Evolutionary conservation across 2,329 filamentous ascomycete species (phyloP).

Genomic region (Aspergillus thermomutatus): DNA sequence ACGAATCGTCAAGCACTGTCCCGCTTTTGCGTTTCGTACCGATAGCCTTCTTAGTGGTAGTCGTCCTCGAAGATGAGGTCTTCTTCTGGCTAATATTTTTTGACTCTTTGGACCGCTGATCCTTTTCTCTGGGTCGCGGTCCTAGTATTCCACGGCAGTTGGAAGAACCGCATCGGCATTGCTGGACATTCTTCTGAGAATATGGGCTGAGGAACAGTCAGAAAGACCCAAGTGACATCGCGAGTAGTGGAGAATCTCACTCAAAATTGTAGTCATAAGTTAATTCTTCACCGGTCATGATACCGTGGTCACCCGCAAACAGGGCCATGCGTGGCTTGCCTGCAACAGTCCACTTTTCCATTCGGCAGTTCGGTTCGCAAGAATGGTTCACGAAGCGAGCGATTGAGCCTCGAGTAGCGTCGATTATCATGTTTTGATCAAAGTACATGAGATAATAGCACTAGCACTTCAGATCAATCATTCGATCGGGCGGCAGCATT

Average conservation of each 20-base stretch:
- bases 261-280: constrained; percentile 88
- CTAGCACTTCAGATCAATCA: constrained; percentile 44
- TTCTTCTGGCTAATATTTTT: constrained; percentile 24
- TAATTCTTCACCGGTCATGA: constrained; percentile 92
- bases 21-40: constrained; percentile 35
- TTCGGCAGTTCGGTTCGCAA: constrained; percentile 91
- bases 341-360: constrained; percentile 96
- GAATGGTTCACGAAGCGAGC: constrained; percentile 98
- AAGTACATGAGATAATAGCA: constrained; percentile 99
- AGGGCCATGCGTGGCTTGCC: constrained; percentile 94
- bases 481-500: background rate
- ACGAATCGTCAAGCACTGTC: constrained; percentile 23
- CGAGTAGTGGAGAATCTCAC: constrained; percentile 37
- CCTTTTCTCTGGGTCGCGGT: constrained; percentile 51
- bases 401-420: constrained; percentile 92
- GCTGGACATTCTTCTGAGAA: constrained; percentile 61
- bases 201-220: constrained; percentile 44
- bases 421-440: constrained; percentile 97
- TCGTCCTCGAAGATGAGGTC: constrained; percentile 14
- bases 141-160: constrained; percentile 62
- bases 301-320: constrained; percentile 84
- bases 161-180: constrained; percentile 60
- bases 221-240: background rate
- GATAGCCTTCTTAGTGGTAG: constrained; percentile 9
- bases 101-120: constrained; percentile 29